Base-by-base conservation (phyloP, 768 basidiomycete species). In the Suillus occidentalis region DNA sequence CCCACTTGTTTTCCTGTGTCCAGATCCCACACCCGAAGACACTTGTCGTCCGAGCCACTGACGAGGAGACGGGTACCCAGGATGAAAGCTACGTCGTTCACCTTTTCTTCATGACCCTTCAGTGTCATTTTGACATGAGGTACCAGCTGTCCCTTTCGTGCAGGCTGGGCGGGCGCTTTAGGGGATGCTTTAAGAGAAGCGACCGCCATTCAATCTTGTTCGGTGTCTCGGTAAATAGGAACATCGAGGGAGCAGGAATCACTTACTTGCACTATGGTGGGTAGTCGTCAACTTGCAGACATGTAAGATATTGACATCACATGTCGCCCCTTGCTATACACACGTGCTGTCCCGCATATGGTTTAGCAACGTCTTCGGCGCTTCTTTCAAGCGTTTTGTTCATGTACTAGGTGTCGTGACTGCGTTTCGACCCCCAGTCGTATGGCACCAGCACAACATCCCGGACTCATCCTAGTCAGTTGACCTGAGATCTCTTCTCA, bases 121-220 rank as follows among this genome's bases (percentile, higher is more conserved):
- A 34, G 8, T 7, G 28, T 28, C 25, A 47, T 10, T 28, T 47
- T 7, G 18, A 49, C 25, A 45, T 12, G 14, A 39, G 25, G 68
- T 39, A 7, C 34, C 34, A 34, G 34, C 6, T 5, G 50, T 65
- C 3, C 45, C 39, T 36, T 72, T 71, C 22, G 37, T 37, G 37
- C n/a, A 31, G 2, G 67, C 58, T 45, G 56, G 55, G 20, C 62
- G 47, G n/a, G 65, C 60, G 3, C 52, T 18, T 53, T 16, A 8
- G 52, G 14, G 0, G 18, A 53, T 53, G 28, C 9, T 18, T 31
- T 8, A 28, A 13, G 2, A 3, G 10, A 22, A 5, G 47, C 13
- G 12, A 2, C 22, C 22, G 12, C 20, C 47, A 49, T 49, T 6
- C 4, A 22, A 6, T 49, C 47, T 22, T 22, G 47, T 22, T 49